Evolutionary conservation across 768 basidiomycete species (phyloP), one percentile per base, ranked within the genome.

Genomic region (Cyclocybe aegerita): DNA sequence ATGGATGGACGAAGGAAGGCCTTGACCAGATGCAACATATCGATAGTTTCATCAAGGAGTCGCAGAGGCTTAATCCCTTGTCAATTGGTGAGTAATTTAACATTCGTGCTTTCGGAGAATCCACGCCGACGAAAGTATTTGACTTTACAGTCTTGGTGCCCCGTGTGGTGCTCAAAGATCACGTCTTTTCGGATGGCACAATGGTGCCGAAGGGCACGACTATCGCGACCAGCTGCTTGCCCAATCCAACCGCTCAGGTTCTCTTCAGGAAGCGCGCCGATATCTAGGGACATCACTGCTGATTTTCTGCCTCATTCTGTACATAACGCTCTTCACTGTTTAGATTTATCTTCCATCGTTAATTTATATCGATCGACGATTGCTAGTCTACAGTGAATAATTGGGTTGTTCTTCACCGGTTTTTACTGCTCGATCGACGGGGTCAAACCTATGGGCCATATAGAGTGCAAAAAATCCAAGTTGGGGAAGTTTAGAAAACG

Each of bases 41-140:
- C 2, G 81, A 82, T 53, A 81, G 79, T 53, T 79, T 82, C 57
- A 42, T 82, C n/a, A 75, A 71, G 43, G 79, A 81, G 57, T 65
- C 70, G 4, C 68, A 72, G 54, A 63, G 77, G 12, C 43, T 72
- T 7, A 62, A 61, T 43, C 70, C 68, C 1, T 53, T 73, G 34
- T 54, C 54, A 30, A 47, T 59, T 10, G 43, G 69, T 68, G 48
- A 43, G 60, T 60, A 4, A 12, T 2, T n/a, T 23, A 12, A 15
- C n/a, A 2, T 35, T 46, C 16, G 12, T n/a, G n/a, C 17, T 32
- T 10, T 30, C 29, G 14, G 12, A 15, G 4, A 11, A 4, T 8
- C 5, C 7, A 16, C 4, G 29, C 36, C 29, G n/a, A 33, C 39
- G 35, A 34, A 15, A 15, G 30, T n/a, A 31, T 34, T 35, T 33